Base-by-base conservation (phyloP, 495 filamentous ascomycete species). In the Thozetella sp. region DNA sequence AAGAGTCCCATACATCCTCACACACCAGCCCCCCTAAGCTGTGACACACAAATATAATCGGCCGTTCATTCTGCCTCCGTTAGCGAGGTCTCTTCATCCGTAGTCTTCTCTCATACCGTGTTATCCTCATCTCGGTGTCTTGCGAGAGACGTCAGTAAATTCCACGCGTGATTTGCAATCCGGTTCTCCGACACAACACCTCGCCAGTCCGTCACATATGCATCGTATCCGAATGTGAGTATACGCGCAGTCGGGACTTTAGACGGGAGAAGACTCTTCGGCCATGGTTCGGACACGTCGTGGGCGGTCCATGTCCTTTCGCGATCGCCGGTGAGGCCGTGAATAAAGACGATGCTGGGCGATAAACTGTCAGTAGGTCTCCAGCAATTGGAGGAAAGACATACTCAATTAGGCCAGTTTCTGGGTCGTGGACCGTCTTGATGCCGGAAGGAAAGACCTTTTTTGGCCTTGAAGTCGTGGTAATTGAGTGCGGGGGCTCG, bases 11-110 rank as follows among this genome's bases (percentile, higher is more conserved):
- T 56, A 67, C 67, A 65, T 67, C 58, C 51, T 80, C 61, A 56
- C 69, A 74, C 0, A 82, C 74, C 0, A 82, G 66, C 34, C 78
- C 77, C 13, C 57, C 61, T 60, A 83, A 72, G 46, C 65, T 72
- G 11, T 70, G 62, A 65, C 59, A 80, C 23, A 68, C 61, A 51
- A 71, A 68, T 54, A 71, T 63, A 2, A 71, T 69, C 55, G 63
- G 63, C 26, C 61, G 66, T 59, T 62, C 67, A 45, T 58, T 62
- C 61, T 66, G 48, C 30, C 13, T 12, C 34, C 22, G 23, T 60
- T 26, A 64, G 54, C 45, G 45, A 9, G 2, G 30, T 37, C 25
- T 19, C 13, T 4, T 22, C 25, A 51, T 40, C 3, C 25, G 53
- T 10, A 17, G 13, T 20, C 22, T 17, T 19, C 2, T 24, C n/a